Evolutionary conservation across 768 basidiomycete species (phyloP), one percentile per base, ranked within the genome.

Genomic region (Paxillus rubicundulus): DNA sequence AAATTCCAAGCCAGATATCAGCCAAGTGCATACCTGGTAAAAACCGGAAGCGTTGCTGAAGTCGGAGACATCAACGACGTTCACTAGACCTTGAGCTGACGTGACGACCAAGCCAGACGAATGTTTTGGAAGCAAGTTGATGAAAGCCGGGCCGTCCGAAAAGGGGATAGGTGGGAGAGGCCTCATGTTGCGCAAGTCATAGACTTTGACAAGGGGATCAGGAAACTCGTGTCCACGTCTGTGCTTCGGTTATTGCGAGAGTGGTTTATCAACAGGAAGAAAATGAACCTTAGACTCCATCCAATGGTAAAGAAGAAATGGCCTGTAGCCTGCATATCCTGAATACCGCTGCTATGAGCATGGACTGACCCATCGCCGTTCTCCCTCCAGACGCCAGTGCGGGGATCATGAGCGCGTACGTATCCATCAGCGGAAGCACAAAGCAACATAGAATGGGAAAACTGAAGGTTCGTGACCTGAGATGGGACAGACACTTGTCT

Each of bases 131-230:
- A 94, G 76, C 24, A 88, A 66, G 44, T 87, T 84, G 56, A 95
- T 86, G 67, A 95, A 94, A 1, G 89, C 82, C 1, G 96, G 94
- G 0, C 89, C 88, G 10, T 86, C 81, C 5, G 92, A 83, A 67
- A 97, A 98, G 1, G 91, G 84, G 28, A 98, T 79, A 0, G 96
- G 92, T 3, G 92, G 80, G 2, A 98, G 77, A 1, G 92, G 78
- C 37, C 82, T 80, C 76, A 98, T 82, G 20, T 80, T 90, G 28
- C 96, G 86, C 28, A 92, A 62, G 68, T 99, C 96, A 61, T 88
- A 97, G 12, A 98, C 78, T 71, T 96, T 97, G 57, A 99, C 92
- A 32, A 94, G 76, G 3, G 93, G 91, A 66, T 98, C 96, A 0
- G 91, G 89, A 49, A 87, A 81, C 5, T 95, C 92, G 43, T 88